Base-by-base conservation (phyloP, 2,329 filamentous ascomycete species). In the Penicillium sp. region DNA sequence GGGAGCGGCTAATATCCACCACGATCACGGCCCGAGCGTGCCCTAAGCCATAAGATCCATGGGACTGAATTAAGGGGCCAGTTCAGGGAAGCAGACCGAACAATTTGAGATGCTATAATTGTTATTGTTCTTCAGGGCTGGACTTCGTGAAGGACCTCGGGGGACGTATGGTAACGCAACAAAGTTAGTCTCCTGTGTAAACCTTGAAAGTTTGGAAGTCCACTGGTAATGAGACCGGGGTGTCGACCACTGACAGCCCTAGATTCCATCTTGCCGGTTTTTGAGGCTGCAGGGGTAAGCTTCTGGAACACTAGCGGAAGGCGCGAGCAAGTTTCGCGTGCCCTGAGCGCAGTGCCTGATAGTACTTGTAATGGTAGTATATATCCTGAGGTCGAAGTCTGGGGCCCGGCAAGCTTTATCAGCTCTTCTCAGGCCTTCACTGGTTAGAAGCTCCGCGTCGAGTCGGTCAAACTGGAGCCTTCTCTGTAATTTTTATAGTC, bases 301-400 rank as follows among this genome's bases (percentile, higher is more conserved):
- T 52, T 55, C 47, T 54, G 49, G 52, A 55, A 55, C 47, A 31
- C 44, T 50, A 57, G 42, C 42, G 47, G 47, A 50, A 55, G 49
- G 50, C 46, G 39, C 44, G 41, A 44, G 44, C 33, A 44, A 27
- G 31, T 42, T 49, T 54, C 40, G 40, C 40, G 45, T 40, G 32
- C 8, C 5, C 32, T 33, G n/a, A 33, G 25, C 8, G 20, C 20
- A 23, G 20, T 23, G 20, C 20, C 20, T 23, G 20, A 23, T 23
- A 23, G 20, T 23, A 23, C 20, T 23, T 23, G 20, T 23, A 23
- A 3, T 23, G 4, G 20, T 23, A 23, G 20, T 4, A 4, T 23
- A 23, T 23, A 23, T 23, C 20, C 20, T 4, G 20, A 23, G 15
- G 20, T 20, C 18, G 9, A 7, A 5, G n/a, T 10, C 15, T 18